Evolutionary conservation across 2,329 filamentous ascomycete species (phyloP).

Genomic region (Fusarium sp.): DNA sequence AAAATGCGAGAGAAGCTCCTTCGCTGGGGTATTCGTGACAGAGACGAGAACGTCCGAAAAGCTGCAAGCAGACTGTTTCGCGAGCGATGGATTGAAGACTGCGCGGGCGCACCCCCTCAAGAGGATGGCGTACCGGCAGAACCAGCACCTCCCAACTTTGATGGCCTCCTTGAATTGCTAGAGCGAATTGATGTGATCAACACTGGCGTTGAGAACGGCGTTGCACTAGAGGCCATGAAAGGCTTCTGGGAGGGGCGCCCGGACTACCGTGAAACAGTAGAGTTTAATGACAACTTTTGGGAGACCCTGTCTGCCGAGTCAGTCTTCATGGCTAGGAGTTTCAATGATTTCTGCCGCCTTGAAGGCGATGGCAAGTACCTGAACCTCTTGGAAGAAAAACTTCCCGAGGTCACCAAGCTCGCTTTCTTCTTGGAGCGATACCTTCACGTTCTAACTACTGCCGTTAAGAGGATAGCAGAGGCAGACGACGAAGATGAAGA

Average conservation of each 20-base stretch:
- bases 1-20: slow-evolving; percentile 96
- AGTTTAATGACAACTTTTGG: slow-evolving; percentile 80
- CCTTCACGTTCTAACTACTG: slow-evolving; percentile 73
- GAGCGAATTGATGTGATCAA: slow-evolving; percentile 95
- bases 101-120: slow-evolving; percentile 73
- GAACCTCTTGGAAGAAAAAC: slow-evolving; percentile 84
- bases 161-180: slow-evolving; percentile 88
- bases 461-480: slow-evolving; percentile 66
- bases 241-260: slow-evolving; percentile 95
- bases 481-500: slow-evolving; percentile 69
- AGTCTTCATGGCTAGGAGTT: slow-evolving; percentile 88
- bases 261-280: slow-evolving; percentile 78
- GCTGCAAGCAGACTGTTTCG: slow-evolving; percentile 89
- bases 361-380: slow-evolving; percentile 79
- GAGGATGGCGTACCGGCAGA: slow-evolving; percentile 65
- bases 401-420: slow-evolving; percentile 92
- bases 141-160: slow-evolving; percentile 73
- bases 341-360: slow-evolving; percentile 89
- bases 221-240: slow-evolving; percentile 92
- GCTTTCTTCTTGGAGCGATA: slow-evolving; percentile 88
- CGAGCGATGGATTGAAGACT: slow-evolving; percentile 98
- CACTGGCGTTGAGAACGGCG: slow-evolving; percentile 87
- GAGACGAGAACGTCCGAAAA: slow-evolving; percentile 93
- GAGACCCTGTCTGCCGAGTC: slow-evolving; percentile 84
- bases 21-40: slow-evolving; percentile 91